These are phyloP conservation scores for Hordeum pubiflorum DNA, from an alignment of 202 grass and related monocot species.

Conservation along the genomic window DNA sequence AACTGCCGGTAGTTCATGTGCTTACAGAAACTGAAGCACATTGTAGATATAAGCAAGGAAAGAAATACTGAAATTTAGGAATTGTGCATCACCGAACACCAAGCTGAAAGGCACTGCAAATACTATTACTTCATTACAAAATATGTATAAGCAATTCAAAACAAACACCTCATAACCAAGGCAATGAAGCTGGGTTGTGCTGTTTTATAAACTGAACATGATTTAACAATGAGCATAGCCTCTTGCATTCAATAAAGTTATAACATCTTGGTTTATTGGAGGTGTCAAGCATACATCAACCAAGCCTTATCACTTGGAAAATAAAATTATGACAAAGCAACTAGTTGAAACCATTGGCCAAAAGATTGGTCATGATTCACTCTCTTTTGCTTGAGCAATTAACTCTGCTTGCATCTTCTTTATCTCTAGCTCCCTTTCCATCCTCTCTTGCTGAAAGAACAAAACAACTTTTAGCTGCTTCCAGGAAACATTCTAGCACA, in stretches of 20 bases:
- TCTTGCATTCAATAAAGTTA: slow-evolving; percentile 25
- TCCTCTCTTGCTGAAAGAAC: slow-evolving; percentile 66
- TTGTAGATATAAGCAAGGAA: not conserved
- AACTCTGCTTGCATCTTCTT: slow-evolving; percentile 55
- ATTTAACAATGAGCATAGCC: slow-evolving; percentile 13
- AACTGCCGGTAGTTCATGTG: no score
- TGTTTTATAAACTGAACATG: slow-evolving; percentile 13
- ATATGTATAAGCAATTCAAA: not conserved
- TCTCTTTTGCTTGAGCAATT: slow-evolving; percentile 59
- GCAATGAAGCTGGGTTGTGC: not conserved
- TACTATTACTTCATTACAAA: not conserved
- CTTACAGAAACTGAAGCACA: no score
- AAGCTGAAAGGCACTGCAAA: not conserved
- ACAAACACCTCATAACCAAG: slow-evolving; percentile 10
- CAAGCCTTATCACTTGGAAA: slow-evolving; percentile 27
- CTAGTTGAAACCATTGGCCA: not conserved
- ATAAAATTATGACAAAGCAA: slow-evolving; percentile 23
- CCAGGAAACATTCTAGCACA: not conserved
- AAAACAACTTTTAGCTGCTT: slow-evolving; percentile 16
- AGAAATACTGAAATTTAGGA: not conserved
- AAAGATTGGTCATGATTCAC: slow-evolving; percentile 42
- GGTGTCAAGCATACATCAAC: slow-evolving; percentile 25
- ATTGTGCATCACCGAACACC: not conserved
- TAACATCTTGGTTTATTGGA: slow-evolving; percentile 35
- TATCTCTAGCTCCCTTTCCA: slow-evolving; percentile 71